Percentiles rank a stretch among this genome's conserved stretches.
phyloP scores from a whole-genome alignment of 768 basidiomycete species.

The Trametes cinnabarina region DNA sequence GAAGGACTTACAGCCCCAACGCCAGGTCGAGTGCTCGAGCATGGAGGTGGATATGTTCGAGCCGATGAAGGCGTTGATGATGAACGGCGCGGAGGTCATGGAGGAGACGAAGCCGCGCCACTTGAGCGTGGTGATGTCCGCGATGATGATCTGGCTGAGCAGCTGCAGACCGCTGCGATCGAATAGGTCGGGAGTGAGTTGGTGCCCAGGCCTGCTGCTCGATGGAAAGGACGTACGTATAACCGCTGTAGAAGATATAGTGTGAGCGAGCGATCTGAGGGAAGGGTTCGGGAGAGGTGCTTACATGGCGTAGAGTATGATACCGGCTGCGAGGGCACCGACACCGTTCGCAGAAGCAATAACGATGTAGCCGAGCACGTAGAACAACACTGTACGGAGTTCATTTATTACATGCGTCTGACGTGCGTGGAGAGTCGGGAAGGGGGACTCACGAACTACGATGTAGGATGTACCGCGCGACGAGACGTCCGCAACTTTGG shows the following conservation, averaged over 20 bases:
- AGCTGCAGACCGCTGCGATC: constrained; percentile 60
- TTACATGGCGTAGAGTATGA: constrained; percentile 56
- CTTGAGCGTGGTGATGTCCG: constrained; percentile 30
- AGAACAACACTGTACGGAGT: constrained; percentile 32
- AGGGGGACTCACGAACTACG: constrained; percentile 44
- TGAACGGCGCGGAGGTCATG: constrained; percentile 49
- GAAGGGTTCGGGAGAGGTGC: constrained; percentile 16
- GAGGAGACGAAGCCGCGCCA: constrained; percentile 41
- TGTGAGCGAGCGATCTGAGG: constrained; percentile 25
- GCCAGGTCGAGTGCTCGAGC: constrained; percentile 50
- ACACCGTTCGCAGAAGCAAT: constrained; percentile 29
- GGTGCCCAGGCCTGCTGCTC: background rate
- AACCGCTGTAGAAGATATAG: constrained; percentile 44
- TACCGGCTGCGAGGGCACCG: constrained; percentile 34
- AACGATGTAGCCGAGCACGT: constrained; percentile 40
- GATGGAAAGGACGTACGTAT: constrained; percentile 44
- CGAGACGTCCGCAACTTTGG: constrained; percentile 50
- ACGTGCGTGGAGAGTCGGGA: too few species aligned
- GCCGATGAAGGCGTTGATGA: constrained; percentile 66
- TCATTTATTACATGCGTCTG: constrained; percentile 30
- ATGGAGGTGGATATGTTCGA: constrained; percentile 53
- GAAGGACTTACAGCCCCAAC: constrained; percentile 57
- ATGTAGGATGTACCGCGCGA: constrained; percentile 46
- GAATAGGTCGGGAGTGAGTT: background rate
- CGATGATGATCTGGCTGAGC: constrained; percentile 50